Percentiles rank a stretch among this genome's conserved stretches.
Conservation (phyloP, 192 early-diverging fungal genomes). For the Neocallimastix lanati region DNA sequence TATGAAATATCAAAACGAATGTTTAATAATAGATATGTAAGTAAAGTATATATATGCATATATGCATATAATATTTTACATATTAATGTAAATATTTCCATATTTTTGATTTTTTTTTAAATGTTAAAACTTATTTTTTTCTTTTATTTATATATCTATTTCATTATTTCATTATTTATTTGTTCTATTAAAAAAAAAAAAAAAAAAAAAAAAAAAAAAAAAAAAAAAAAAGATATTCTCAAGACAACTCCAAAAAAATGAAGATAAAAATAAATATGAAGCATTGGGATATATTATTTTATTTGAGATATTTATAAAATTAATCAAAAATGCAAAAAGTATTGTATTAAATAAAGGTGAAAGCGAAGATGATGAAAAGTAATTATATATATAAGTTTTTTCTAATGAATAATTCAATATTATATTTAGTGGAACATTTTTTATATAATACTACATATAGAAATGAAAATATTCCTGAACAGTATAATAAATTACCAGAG, state of each 20-base stretch:
- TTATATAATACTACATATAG: not conserved
- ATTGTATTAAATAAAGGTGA: not conserved
- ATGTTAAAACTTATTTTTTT: no score
- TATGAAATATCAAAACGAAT: not conserved
- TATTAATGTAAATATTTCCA: no score
- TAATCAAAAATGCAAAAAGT: not conserved
- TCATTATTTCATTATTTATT: no score
- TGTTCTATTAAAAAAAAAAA: no score
- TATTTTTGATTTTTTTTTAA: no score
- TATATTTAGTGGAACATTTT: no score
- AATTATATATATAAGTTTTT: no score
- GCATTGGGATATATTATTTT: not conserved
- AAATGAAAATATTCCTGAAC: not conserved
- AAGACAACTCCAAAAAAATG: not conserved
- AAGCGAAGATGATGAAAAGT: not conserved
- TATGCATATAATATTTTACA: no score
- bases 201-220: no score
- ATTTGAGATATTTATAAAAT: not conserved
- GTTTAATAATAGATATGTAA: not conserved
- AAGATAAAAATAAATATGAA: not conserved
- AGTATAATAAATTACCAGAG: not conserved
- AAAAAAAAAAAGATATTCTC: not conserved
- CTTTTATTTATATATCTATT: no score
- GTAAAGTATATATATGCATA: no score
- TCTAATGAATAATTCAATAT: no score